phyloP scores from a whole-genome alignment of 2,329 filamentous ascomycete genomes.

The Lasiodiplodia sp. region DNA sequence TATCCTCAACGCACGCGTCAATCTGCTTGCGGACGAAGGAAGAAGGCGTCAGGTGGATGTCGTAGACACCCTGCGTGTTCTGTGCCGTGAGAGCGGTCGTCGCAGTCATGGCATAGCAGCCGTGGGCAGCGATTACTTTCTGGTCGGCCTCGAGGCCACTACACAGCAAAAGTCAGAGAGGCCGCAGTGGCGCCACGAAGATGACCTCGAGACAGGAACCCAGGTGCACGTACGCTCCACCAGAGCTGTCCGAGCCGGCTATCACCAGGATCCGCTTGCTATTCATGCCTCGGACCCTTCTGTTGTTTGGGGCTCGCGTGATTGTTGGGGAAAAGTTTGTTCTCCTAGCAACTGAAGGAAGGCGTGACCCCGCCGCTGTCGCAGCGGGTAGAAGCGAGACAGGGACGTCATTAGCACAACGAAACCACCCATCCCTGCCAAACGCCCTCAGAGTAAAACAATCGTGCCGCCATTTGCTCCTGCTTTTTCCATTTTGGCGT shows the following conservation, averaged over 20 bases:
- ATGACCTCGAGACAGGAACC: background rate
- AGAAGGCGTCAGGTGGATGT: conserved; percentile 79
- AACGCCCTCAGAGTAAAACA: background rate
- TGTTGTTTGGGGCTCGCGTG: conserved; percentile 19
- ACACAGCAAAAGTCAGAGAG: conserved; percentile 29
- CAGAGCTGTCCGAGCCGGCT: conserved; percentile 89
- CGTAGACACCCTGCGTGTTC: conserved; percentile 85
- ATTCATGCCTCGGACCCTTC: conserved; percentile 36
- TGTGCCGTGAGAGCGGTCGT: conserved; percentile 96
- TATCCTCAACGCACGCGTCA: conserved; percentile 81
- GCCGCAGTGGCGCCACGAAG: conserved; percentile 16
- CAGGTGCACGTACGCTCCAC: conserved; percentile 74
- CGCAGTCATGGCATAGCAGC: conserved; percentile 94
- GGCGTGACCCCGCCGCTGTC: conserved; percentile 20
- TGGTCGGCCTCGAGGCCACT: conserved; percentile 96
- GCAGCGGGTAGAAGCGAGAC: conserved; percentile 23
- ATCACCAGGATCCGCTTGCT: conserved; percentile 74
- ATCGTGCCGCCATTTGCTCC: background rate
- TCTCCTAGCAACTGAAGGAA: conserved; percentile 4
- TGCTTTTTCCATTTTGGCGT: background rate
- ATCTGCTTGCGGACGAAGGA: conserved; percentile 86
- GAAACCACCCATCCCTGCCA: background rate
- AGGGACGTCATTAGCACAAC: conserved; percentile 16
- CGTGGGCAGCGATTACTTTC: conserved; percentile 90
- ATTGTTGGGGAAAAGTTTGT: conserved; percentile 16